A percentile compares a stretch with the other conserved stretches of the same genome.
Evolutionary conservation across 352 stramenopile species (phyloP).

Genomic region (Phytophthora foliorum): DNA sequence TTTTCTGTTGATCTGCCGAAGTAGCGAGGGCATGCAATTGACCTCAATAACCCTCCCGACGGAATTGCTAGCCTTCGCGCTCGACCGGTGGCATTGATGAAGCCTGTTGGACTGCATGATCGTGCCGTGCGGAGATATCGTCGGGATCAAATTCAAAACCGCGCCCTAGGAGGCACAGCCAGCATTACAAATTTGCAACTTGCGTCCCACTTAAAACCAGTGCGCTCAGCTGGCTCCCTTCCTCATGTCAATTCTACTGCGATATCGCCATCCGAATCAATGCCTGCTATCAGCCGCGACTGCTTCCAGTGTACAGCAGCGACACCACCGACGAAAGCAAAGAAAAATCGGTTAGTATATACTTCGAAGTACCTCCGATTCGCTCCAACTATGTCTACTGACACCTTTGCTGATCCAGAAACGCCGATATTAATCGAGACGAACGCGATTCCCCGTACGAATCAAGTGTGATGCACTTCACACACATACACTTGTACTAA

Average conservation of each 20-base stretch:
- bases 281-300: conserved; percentile 48
- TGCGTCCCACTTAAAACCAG: conserved; percentile 29
- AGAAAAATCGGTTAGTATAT: conserved; percentile 25
- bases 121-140: conserved; percentile 77
- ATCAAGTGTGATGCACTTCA: conserved; percentile 4
- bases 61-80: conserved; percentile 47
- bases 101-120: conserved; percentile 63
- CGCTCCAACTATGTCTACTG: neutral
- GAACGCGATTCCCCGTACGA: conserved; percentile 34
- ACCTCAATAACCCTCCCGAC: conserved; percentile 44
- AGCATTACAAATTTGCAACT: conserved; percentile 42
- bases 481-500: neutral
- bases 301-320: conserved; percentile 66
- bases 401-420: conserved; percentile 18
- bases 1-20: conserved; percentile 7
- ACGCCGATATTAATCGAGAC: conserved; percentile 24
- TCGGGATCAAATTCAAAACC: conserved; percentile 70
- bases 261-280: conserved; percentile 3
- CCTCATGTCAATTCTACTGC: conserved; percentile 4
- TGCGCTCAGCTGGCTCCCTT: conserved; percentile 30
- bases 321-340: conserved; percentile 8
- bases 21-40: conserved; percentile 67
- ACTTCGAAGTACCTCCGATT: too few species aligned
- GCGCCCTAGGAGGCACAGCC: conserved; percentile 56
- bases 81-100: conserved; percentile 50